phyloP scores from a whole-genome alignment of 1,284 basidiomycete genomes.

The Ceratobasidium sp. region DNA sequence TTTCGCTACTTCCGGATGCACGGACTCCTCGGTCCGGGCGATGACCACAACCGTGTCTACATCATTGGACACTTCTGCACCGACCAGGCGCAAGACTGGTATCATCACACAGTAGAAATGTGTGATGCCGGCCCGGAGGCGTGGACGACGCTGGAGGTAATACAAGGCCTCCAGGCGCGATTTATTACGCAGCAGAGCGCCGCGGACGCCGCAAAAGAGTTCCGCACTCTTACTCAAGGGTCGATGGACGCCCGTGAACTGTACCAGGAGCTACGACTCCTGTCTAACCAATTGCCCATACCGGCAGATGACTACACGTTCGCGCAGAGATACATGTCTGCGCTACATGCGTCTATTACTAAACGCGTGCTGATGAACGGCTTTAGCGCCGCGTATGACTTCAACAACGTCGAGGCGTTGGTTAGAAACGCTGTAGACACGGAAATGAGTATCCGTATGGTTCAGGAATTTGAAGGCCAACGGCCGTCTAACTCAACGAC shows the following conservation, averaged over 20 bases:
- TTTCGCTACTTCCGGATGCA: slow-evolving; percentile 1
- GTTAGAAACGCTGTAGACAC: slow-evolving; percentile 7
- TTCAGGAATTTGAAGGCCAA: background rate
- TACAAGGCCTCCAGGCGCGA: background rate
- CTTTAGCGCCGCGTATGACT: slow-evolving; percentile 3
- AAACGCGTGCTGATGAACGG: background rate
- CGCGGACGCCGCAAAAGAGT: background rate
- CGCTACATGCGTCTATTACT: background rate
- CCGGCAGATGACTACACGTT: background rate
- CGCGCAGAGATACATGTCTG: background rate
- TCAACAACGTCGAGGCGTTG: background rate
- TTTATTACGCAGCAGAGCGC: background rate
- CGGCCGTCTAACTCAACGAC: background rate
- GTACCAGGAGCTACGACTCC: background rate
- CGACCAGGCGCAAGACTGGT: slow-evolving; percentile 3
- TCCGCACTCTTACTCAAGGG: background rate
- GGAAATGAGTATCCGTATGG: background rate
- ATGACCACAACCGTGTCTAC: background rate
- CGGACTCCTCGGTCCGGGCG: background rate
- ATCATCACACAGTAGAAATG: background rate
- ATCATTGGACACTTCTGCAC: slow-evolving; percentile 4
- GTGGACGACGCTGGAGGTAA: slow-evolving; percentile 13
- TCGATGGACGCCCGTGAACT: slow-evolving; percentile 10
- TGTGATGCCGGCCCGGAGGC: background rate
- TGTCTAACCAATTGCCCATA: background rate